Conservation (phyloP, 1,284 basidiomycete genomes). For the Cutaneotrichosporon sp. region DNA sequence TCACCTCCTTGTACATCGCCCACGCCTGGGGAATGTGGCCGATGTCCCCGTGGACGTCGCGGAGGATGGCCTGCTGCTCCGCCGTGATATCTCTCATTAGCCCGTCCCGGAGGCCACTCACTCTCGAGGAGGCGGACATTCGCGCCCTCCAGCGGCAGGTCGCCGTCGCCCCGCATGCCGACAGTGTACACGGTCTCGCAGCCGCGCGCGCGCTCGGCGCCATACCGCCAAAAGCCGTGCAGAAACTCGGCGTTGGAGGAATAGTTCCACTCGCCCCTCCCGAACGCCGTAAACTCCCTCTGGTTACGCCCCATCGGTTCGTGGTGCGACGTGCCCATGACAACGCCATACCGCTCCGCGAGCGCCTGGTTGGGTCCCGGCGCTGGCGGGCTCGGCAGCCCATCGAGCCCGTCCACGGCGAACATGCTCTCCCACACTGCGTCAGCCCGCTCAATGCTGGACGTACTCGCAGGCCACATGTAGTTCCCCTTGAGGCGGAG, state of each 20-base stretch:
- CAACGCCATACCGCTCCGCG: conserved; percentile 68
- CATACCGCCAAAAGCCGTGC: conserved; percentile 34
- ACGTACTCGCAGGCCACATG: conserved; percentile 58
- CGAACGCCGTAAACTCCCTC: conserved; percentile 6
- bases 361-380: conserved; percentile 61
- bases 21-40: conserved; percentile 60
- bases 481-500: conserved; percentile 69
- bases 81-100: conserved; percentile 55
- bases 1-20: conserved; percentile 62
- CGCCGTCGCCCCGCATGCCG: conserved; percentile 38
- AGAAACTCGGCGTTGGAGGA: conserved; percentile 27
- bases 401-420: conserved; percentile 62
- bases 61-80: conserved; percentile 64
- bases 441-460: background rate
- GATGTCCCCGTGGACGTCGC: conserved; percentile 59
- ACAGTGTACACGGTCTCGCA: conserved; percentile 36
- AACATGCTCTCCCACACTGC: conserved; percentile 61
- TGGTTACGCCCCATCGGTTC: conserved; percentile 47
- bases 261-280: conserved; percentile 26
- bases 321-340: conserved; percentile 61
- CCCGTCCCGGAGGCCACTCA: background rate
- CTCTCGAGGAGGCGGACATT: conserved; percentile 17
- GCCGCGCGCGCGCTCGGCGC: conserved; percentile 31
- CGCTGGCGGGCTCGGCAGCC: conserved; percentile 20
- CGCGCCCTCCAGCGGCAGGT: conserved; percentile 28